Evolutionary conservation across 495 filamentous ascomycete genomes (phyloP).

Genomic region (Neurospora hispaniola): DNA sequence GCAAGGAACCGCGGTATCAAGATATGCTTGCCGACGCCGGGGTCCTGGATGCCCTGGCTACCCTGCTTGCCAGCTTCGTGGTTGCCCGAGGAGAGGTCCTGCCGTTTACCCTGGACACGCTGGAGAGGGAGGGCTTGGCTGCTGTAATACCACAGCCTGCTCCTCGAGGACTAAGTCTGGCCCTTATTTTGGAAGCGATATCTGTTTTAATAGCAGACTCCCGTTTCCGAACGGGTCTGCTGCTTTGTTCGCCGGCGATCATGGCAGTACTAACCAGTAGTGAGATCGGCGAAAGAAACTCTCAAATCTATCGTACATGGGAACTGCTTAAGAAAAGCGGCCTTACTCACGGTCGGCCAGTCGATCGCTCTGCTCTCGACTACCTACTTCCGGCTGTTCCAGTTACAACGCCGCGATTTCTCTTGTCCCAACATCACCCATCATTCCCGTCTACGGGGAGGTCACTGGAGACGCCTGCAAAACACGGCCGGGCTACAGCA

Average conservation of each 20-base stretch:
- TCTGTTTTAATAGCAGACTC: conserved; percentile 71
- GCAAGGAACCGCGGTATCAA: conserved; percentile 58
- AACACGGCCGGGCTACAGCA: conserved; percentile 8
- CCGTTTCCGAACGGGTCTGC: conserved; percentile 60
- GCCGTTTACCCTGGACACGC: conserved; percentile 41
- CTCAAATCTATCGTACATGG: conserved; percentile 17
- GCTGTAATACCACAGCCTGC: conserved; percentile 45
- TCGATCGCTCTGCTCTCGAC: conserved; percentile 44
- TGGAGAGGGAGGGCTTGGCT: conserved; percentile 31
- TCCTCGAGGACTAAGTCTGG: conserved; percentile 47
- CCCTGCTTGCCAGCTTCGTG: conserved; percentile 64
- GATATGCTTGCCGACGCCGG: conserved; percentile 55
- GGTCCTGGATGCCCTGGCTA: conserved; percentile 69
- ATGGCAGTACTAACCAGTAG: conserved; percentile 54
- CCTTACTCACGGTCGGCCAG: conserved; percentile 7
- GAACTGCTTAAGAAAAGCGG: conserved; percentile 25
- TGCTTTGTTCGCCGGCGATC: conserved; percentile 70
- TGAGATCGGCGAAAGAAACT: conserved; percentile 18
- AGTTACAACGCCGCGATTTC: conserved; percentile 7
- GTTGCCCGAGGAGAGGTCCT: conserved; percentile 55
- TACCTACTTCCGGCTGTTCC: conserved; percentile 44
- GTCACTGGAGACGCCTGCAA: conserved; percentile 24
- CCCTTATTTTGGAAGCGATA: conserved; percentile 69
- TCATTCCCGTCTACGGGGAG: conserved; percentile 49
- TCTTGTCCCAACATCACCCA: conserved; percentile 19